These are phyloP conservation scores for Penicillium sumatraense DNA, from an alignment of 2,329 filamentous ascomycete genomes.

Conservation along the genomic window DNA sequence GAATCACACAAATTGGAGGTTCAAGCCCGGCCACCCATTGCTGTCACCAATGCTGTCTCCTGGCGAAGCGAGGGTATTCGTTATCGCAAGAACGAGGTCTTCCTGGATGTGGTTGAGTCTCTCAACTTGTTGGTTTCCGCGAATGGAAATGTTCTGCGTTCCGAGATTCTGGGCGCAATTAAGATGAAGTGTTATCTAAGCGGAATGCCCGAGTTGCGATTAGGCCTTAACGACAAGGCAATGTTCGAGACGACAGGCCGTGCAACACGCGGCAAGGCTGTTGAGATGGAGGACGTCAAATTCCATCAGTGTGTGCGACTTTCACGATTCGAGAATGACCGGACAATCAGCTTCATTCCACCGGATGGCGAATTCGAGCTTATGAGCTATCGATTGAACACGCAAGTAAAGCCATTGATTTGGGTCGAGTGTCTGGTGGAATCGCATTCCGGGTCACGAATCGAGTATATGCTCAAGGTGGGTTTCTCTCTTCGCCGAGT, in stretches of 20 bases:
- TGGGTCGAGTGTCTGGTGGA: slow-evolving; percentile 99
- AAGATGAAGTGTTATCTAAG: slow-evolving; percentile 99
- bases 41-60: slow-evolving; percentile 96
- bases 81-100: slow-evolving; percentile 99
- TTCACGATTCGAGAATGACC: slow-evolving; percentile 95
- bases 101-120: slow-evolving; percentile 95
- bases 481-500: not conserved
- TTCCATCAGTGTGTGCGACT: slow-evolving; percentile 98
- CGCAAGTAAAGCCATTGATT: slow-evolving; percentile 96
- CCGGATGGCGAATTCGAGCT: slow-evolving; percentile 98
- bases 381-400: slow-evolving; percentile 99
- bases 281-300: slow-evolving; percentile 99
- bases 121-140: slow-evolving; percentile 93
- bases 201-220: slow-evolving; percentile 93
- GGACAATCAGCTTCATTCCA: slow-evolving; percentile 98
- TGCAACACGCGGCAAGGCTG: slow-evolving; percentile 91
- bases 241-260: slow-evolving; percentile 99
- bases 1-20: slow-evolving; percentile 98
- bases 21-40: slow-evolving; percentile 92
- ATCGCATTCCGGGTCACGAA: slow-evolving; percentile 89
- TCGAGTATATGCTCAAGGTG: slow-evolving; percentile 98
- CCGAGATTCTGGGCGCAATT: slow-evolving; percentile 93
- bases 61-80: slow-evolving; percentile 98
- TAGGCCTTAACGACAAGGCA: slow-evolving; percentile 97
- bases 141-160: slow-evolving; percentile 92